phyloP scores from a whole-genome alignment of 2,329 filamentous ascomycete species.

The Nigrograna mackinnonii region DNA sequence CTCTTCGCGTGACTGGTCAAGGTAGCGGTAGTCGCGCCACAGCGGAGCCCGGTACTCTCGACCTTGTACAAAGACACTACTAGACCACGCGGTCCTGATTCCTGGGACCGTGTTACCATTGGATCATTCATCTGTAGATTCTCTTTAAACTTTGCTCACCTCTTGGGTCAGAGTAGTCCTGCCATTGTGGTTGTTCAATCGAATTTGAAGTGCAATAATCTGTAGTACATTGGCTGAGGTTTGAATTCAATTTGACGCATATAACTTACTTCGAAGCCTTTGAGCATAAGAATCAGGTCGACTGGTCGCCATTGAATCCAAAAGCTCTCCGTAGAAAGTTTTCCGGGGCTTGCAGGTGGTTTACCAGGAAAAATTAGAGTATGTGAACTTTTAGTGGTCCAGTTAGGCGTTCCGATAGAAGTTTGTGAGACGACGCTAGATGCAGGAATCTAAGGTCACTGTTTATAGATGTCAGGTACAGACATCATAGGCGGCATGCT shows the following conservation, averaged over 20 bases:
- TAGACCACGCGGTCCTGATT: slow-evolving; percentile 40
- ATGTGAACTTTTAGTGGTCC: too few relatives aligned
- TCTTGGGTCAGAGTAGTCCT: slow-evolving; percentile 41
- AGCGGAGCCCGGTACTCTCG: slow-evolving; percentile 36
- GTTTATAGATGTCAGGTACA: slow-evolving; percentile 33
- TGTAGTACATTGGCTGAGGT: slow-evolving; percentile 12
- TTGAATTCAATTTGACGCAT: too few relatives aligned
- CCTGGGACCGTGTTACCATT: slow-evolving; percentile 24
- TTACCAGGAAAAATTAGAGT: too few relatives aligned
- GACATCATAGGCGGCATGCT: slow-evolving; percentile 27
- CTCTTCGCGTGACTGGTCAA: slow-evolving; percentile 40
- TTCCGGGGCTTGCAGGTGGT: too few relatives aligned
- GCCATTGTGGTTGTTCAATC: slow-evolving; percentile 39
- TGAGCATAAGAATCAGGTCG: slow-evolving; percentile 31
- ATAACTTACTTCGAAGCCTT: slow-evolving; percentile 36
- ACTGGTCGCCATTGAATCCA: slow-evolving; percentile 29
- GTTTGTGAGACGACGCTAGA: slow-evolving; percentile 22
- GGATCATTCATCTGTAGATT: neutral
- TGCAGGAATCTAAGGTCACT: slow-evolving; percentile 21
- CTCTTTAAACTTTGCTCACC: slow-evolving; percentile 27
- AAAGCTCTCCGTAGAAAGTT: too few relatives aligned
- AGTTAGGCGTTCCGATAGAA: too few relatives aligned
- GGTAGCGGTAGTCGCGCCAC: slow-evolving; percentile 40
- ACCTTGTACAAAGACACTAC: slow-evolving; percentile 37
- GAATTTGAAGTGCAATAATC: slow-evolving; percentile 36